Evolutionary conservation across 192 early-diverging fungal species (phyloP).

Genomic region (Bifiguratus adelaidae): DNA sequence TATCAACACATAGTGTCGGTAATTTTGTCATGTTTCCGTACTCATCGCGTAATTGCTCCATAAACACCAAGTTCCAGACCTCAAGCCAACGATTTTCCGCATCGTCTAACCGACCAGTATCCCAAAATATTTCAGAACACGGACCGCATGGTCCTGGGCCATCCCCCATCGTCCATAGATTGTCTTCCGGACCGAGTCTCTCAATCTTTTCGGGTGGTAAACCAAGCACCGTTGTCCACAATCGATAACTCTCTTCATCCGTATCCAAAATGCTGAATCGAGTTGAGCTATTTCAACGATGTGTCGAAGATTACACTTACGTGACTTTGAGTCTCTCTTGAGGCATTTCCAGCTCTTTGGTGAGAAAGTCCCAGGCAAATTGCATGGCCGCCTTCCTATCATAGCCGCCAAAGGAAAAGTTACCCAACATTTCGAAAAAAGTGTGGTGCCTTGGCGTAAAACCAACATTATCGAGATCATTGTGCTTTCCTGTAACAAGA

Average conservation of each 20-base stretch:
- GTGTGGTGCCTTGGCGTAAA: constrained; percentile 53
- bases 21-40: constrained; percentile 30
- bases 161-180: constrained; percentile 59
- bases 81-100: constrained; percentile 33
- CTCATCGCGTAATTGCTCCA: constrained; percentile 37
- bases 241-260: constrained; percentile 39
- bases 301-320: constrained; percentile 17
- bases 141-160: constrained; percentile 51
- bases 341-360: constrained; percentile 36
- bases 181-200: constrained; percentile 32
- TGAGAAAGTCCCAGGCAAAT: constrained; percentile 48
- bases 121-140: constrained; percentile 56
- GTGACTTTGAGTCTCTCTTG: constrained; percentile 39
- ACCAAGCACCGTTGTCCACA: constrained; percentile 42
- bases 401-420: constrained; percentile 53
- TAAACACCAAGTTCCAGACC: constrained; percentile 56
- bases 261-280: constrained; percentile 30
- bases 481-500: constrained; percentile 31
- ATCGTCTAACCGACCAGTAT: constrained; percentile 13
- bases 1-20: constrained; percentile 45
- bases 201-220: constrained; percentile 39
- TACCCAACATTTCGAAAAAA: constrained; percentile 58
- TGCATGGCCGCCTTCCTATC: constrained; percentile 34
- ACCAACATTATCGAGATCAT: constrained; percentile 55
- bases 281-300: neutral